Percentiles rank a stretch among this genome's conserved stretches.
phyloP scores from a whole-genome alignment of 2,329 filamentous ascomycete species.

The Paraphaeosphaeria minitans region DNA sequence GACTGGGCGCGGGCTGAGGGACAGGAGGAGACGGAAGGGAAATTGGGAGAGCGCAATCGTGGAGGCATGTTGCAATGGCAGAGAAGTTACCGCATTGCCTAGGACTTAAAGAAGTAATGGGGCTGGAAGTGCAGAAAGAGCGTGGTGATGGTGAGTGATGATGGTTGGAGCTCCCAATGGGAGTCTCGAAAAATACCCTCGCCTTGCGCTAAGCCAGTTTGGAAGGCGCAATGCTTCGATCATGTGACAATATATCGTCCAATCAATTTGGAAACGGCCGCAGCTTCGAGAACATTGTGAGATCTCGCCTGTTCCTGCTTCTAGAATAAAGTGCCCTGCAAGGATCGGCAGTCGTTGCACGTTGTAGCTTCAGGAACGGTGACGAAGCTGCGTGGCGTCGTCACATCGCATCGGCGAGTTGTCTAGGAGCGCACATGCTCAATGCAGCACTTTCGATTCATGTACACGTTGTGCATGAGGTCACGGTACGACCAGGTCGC shows the following conservation, averaged over 20 bases:
- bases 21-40: conserved; percentile 27
- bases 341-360: conserved; percentile 22
- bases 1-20: conserved; percentile 29
- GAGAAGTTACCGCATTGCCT: conserved; percentile 38
- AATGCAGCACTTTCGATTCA: not conserved
- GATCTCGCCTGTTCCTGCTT: conserved; percentile 30
- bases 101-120: conserved; percentile 15
- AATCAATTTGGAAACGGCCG: conserved; percentile 19
- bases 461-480: not conserved
- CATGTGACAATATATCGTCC: conserved; percentile 17
- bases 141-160: conserved; percentile 19
- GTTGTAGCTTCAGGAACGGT: conserved; percentile 23
- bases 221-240: not conserved
- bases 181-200: conserved; percentile 26
- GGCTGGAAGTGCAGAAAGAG: conserved; percentile 15
- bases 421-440: not conserved
- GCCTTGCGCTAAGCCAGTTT: conserved; percentile 15
- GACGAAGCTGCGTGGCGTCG: conserved; percentile 26
- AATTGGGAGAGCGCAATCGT: conserved; percentile 38
- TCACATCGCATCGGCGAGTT: conserved; percentile 15
- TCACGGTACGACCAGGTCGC: not conserved
- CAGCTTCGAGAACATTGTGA: conserved; percentile 24
- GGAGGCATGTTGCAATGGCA: conserved; percentile 36
- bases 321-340: conserved; percentile 28
- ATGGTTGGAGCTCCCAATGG: conserved; percentile 19